phyloP scores from a whole-genome alignment of 768 basidiomycete species.

The Leccinellum rugosiceps region DNA sequence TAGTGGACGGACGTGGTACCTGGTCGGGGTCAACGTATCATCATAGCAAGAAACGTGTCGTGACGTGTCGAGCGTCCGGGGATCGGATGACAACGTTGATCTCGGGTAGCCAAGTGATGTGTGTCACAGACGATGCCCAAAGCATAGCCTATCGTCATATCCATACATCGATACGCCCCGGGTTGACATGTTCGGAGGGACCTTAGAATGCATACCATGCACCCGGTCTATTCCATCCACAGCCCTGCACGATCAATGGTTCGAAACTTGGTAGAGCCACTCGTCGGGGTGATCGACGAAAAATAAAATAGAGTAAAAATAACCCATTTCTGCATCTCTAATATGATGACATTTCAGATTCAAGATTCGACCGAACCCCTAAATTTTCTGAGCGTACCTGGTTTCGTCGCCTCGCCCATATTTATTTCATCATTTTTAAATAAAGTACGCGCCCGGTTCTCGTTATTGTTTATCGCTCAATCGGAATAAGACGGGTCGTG shows the following conservation, averaged over 20 bases:
- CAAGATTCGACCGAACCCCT: background rate
- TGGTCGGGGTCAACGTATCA: slow-evolving; percentile 17
- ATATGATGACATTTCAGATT: background rate
- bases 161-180: background rate
- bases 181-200: background rate
- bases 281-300: background rate
- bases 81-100: slow-evolving; percentile 6
- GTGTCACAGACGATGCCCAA: slow-evolving; percentile 1
- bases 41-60: slow-evolving; percentile 3
- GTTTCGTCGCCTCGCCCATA: background rate
- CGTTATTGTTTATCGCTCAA: background rate
- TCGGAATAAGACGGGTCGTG: slow-evolving; percentile 10
- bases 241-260: background rate
- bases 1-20: background rate
- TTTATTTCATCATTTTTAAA: background rate
- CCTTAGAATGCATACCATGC: background rate
- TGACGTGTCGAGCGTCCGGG: slow-evolving; percentile 21
- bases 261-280: background rate
- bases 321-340: background rate
- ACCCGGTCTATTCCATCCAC: background rate
- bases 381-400: background rate
- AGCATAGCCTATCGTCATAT: background rate
- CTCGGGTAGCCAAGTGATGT: slow-evolving; percentile 8
- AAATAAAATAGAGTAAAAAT: background rate
- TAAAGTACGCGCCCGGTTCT: background rate